phyloP scores from a whole-genome alignment of 495 filamentous ascomycete genomes.

The Amniculicola lignicola region DNA sequence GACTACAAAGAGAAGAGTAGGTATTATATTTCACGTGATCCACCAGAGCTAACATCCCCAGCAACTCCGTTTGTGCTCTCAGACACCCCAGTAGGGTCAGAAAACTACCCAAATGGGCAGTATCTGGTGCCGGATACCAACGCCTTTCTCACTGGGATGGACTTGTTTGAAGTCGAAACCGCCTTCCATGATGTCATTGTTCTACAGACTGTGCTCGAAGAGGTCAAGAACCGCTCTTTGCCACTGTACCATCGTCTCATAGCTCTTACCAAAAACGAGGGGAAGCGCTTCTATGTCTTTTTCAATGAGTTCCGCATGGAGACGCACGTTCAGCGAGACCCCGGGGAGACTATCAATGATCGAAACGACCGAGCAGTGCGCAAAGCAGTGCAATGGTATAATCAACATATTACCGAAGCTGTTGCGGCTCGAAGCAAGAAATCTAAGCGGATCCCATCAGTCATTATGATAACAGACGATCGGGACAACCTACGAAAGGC shows the following conservation, averaged over 20 bases:
- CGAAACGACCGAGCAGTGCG: conserved; percentile 91
- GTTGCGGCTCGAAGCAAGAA: conserved; percentile 51
- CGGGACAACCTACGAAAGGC: conserved; percentile 81
- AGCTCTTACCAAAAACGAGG: conserved; percentile 83
- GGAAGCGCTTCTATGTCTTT: conserved; percentile 96
- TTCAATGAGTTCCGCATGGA: conserved; percentile 97
- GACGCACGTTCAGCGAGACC: conserved; percentile 73
- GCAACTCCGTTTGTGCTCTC: conserved; percentile 83
- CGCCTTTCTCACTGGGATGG: conserved; percentile 91
- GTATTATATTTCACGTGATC: conserved; percentile 17
- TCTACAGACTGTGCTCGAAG: conserved; percentile 91
- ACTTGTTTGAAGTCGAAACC: conserved; percentile 85
- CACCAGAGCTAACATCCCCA: conserved; percentile 42
- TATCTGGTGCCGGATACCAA: conserved; percentile 97
- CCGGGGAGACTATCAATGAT: conserved; percentile 89
- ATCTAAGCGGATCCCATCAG: conserved; percentile 61
- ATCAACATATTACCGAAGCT: conserved; percentile 66
- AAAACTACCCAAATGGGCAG: conserved; percentile 76
- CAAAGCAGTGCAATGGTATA: conserved; percentile 84
- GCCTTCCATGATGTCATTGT: conserved; percentile 95
- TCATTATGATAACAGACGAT: conserved; percentile 94
- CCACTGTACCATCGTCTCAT: conserved; percentile 93
- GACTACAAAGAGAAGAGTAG: conserved; percentile 75
- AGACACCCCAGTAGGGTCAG: conserved; percentile 77
- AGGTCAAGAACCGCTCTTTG: conserved; percentile 87